Evolutionary conservation across 2,329 filamentous ascomycete genomes (phyloP), one percentile per base, ranked within the genome.

Genomic region (Neonectria neomacrospora): DNA sequence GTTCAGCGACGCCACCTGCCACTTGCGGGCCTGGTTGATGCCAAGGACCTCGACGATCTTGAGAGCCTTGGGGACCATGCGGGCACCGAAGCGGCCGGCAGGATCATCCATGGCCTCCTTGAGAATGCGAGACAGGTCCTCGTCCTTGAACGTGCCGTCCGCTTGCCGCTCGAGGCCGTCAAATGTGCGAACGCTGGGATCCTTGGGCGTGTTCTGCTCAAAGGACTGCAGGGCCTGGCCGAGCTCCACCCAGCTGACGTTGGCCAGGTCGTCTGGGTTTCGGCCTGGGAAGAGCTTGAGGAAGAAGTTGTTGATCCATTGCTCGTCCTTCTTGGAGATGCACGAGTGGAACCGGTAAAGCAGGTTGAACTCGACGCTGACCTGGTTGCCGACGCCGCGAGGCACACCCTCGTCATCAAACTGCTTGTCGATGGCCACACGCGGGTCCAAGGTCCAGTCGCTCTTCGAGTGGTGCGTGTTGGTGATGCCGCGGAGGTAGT

Each of bases 31-130:
- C 67, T 90, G 88, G 18, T 83, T 80, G 54, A 90, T 90, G 9
- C 87, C 88, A 2, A 89, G 80, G 3, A 89, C 80, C 74, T 90
- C 89, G n/a, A 90, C 82, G 1, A 82, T 80, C 69, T 83, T 86
- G 70, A 91, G 83, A 1, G 84, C 81, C 42, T 81, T 81, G 5
- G 88, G 88, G 1, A 90, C 82, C 71, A 85, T 87, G 14, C 82
- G 81, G 2, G 88, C 83, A 1, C 88, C 88, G 67, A 89, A 89
- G 6, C 81, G 79, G 34, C 86, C 86, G 2, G 86, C 85, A 34
- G 85, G 84, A 60, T 90, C 86, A 22, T 90, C 85, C 73, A 89
- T 87, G n/a, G 84, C 80, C 30, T 82, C 80, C 23, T 81, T 82
- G n/a, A 90, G 80, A 16, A 88, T 81, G 2, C 79, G 76, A 1